Evolutionary conservation across 805 yeast genomes (phyloP), one percentile per base, ranked within the genome.

Genomic region (Candida coleopterorum): DNA sequence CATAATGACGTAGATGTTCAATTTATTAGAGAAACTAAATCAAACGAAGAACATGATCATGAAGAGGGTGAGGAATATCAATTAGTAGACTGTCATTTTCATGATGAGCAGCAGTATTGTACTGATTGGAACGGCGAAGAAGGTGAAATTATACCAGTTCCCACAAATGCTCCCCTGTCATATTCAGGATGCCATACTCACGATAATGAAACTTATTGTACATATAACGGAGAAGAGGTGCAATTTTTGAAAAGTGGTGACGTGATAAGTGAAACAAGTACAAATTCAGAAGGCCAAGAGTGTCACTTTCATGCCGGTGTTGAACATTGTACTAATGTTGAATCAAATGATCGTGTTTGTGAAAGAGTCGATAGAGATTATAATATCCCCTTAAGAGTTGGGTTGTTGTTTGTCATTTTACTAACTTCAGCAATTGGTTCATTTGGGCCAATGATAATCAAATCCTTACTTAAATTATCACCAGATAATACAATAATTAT

Each of bases 221-320:
- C 47, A 25, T 35, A 40, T 37, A 40, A 40, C 9, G 44, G 39
- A 6, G 30, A 37, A n/a, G 51, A 51, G 35, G 48, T 48, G 8
- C 43, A 48, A 29, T 53, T 53, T 38, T 34, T 35, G 4, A 32
- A 25, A 14, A 12, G 41, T 1, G 35, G 29, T 15, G 45, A 37
- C 15, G 38, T 28, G 1, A n/a, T n/a, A n/a, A 25, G 9, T 9
- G 27, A 31, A 6, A 36, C 25, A 3, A 11, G 32, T 18, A 27
- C 37, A n/a, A 37, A 7, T 9, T n/a, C 31, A 8, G 20, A 30
- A 10, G 43, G 38, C 3, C 32, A 23, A 24, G 44, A 55, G 21
- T 56, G 62, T 33, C 62, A 56, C 37, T 56, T 53, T 44, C 60
- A 56, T 35, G 62, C 58, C n/a, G 62, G 62, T 1, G 60, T 56